Base-by-base conservation (phyloP, 176 grass and related monocot species). In the Puccinellia tenuiflora region DNA sequence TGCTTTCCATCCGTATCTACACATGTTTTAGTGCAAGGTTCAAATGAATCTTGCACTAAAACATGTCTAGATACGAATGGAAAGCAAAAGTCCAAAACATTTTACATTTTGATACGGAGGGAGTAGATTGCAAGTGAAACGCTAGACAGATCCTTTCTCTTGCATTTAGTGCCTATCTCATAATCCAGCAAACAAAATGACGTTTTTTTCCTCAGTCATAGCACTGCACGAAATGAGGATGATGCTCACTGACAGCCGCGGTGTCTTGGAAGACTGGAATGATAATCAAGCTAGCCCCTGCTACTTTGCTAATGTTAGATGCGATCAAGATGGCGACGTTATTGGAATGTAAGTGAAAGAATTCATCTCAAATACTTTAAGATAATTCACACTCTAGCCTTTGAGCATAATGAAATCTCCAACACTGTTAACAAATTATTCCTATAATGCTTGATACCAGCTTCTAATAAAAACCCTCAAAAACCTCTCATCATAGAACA, bases 271-370 rank as follows among this genome's bases (percentile, higher is more conserved):
- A 4, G 8, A 59, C 24, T 98, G 95, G 95, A 52, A 18, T 29
- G 15, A 51, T 40, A 93, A 98, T 88, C 92, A 89, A 94, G 85
- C 93, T 48, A 84, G 22, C 72, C 74, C 92, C 13, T 98, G 92
- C 90, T 51, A 62, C 33, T 92, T 77, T 80, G 1, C 3, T 11
- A 13, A 21, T n/a, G 69, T 97, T 65, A 60, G 0, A 31, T 97
- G 94, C 54, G 17, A 78, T 64, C 46, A 68, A 46, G 24, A 72
- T 22, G 37, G 63, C 26, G 69, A 90, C n/a, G 83, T 94, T 73
- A 26, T 38, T 57, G 4, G 1, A 69, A 80, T 97, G 95, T 97
- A 91, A 90, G 88, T 87, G 81, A 20, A 22, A 55, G 26, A 38
- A 60, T 31, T 74, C 54, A 85, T 63, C 68, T 72, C 46, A 83